Percentiles rank a stretch among this genome's conserved stretches.
These are phyloP conservation scores for Echria macrotheca DNA, from an alignment of 495 filamentous ascomycete species.

Conservation along the genomic window DNA sequence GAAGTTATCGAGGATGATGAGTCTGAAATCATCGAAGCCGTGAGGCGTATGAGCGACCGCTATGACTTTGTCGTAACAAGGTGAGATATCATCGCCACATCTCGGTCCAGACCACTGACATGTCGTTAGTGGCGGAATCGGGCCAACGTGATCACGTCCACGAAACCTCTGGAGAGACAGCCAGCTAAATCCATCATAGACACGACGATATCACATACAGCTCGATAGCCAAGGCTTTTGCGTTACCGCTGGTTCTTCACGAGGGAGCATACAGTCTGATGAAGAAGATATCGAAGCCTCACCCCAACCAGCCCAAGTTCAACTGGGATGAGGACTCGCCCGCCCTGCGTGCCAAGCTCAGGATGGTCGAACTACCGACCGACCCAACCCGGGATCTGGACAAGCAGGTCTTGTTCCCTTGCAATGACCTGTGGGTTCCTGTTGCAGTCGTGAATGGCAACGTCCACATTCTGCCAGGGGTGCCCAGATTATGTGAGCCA, in stretches of 20 bases:
- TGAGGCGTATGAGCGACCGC: slow-evolving; percentile 72
- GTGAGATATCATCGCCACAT: slow-evolving; percentile 15
- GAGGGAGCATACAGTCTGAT: slow-evolving; percentile 69
- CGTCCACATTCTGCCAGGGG: slow-evolving; percentile 85
- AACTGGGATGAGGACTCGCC: slow-evolving; percentile 80
- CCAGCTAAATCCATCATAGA: too few species aligned
- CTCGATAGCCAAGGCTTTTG: slow-evolving; percentile 87
- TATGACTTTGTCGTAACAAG: slow-evolving; percentile 93
- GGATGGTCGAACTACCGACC: slow-evolving; percentile 83
- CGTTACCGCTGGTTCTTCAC: slow-evolving; percentile 69
- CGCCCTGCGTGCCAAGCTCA: slow-evolving; percentile 67
- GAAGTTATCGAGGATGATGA: slow-evolving; percentile 94
- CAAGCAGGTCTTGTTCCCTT: slow-evolving; percentile 69
- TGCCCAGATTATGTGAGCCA: slow-evolving; percentile 64
- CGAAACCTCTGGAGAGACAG: too few species aligned
- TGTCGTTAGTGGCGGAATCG: slow-evolving; percentile 73
- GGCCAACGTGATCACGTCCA: slow-evolving; percentile 88
- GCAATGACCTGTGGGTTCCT: slow-evolving; percentile 86
- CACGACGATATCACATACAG: slow-evolving; percentile 98
- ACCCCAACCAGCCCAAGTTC: slow-evolving; percentile 68
- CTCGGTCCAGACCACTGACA: slow-evolving; percentile 3
- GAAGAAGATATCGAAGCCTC: slow-evolving; percentile 70
- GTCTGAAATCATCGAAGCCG: slow-evolving; percentile 81
- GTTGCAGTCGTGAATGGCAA: slow-evolving; percentile 84
- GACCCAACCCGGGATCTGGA: slow-evolving; percentile 55